Percentiles rank a stretch among this genome's conserved stretches.
Conservation (phyloP, 257 asterid genomes). For the Capsicum chinense region DNA sequence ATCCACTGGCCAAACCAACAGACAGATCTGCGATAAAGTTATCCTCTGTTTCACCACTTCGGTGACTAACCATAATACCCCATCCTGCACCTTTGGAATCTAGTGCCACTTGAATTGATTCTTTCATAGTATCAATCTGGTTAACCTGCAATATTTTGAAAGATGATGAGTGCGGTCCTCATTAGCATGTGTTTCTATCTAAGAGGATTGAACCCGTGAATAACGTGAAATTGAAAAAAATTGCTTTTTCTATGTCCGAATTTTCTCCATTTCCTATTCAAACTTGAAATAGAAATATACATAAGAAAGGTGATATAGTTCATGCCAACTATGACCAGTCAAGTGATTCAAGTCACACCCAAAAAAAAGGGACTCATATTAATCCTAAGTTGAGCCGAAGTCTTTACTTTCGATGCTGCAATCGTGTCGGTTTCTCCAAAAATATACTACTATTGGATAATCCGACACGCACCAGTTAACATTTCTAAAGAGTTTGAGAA, state of each 20-base stretch:
- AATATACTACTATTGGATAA: no score
- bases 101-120: slow-evolving; percentile 93
- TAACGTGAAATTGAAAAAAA: no score
- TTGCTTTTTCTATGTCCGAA: no score
- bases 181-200: no score
- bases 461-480: no score
- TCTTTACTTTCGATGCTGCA: no score
- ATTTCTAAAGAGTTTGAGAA: no score
- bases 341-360: slow-evolving; percentile 6
- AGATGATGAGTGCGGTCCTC: background rate
- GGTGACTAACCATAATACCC: slow-evolving; percentile 99
- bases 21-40: slow-evolving; percentile 96
- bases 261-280: background rate
- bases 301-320: background rate
- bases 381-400: no score
- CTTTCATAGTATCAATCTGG: slow-evolving; percentile 97
- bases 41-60: slow-evolving; percentile 99
- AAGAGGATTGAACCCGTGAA: no score
- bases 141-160: slow-evolving; percentile 64
- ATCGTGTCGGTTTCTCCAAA: no score
- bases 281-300: background rate
- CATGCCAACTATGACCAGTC: background rate
- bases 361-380: background rate
- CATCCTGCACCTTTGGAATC: slow-evolving; percentile 98
- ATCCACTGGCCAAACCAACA: slow-evolving; percentile 97